These are phyloP conservation scores for Ramularia endophylla DNA, from an alignment of 2,329 filamentous ascomycete species.

Conservation along the genomic window DNA sequence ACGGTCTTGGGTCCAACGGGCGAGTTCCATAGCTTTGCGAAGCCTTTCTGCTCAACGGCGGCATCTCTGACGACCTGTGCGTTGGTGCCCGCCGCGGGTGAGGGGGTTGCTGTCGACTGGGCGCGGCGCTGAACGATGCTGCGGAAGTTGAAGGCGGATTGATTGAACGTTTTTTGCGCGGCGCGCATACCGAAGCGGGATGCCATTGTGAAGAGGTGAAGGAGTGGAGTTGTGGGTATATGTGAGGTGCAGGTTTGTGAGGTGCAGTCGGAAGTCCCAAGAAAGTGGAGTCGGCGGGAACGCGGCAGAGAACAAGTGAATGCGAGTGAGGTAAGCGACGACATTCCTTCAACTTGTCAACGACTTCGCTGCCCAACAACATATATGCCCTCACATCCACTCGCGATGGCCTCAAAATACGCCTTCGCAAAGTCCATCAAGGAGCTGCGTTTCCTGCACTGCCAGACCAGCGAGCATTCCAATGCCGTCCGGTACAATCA, in stretches of 20 bases:
- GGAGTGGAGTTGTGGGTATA: no score
- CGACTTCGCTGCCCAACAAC: no score
- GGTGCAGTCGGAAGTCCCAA: no score
- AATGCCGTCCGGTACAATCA: constrained; percentile 69
- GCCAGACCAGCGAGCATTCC: constrained; percentile 88
- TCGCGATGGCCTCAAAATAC: constrained; percentile 83
- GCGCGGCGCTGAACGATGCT: constrained; percentile 57
- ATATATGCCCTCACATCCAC: no score
- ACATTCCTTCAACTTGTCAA: no score
- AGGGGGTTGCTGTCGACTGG: constrained; percentile 57
- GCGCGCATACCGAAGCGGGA: constrained; percentile 54
- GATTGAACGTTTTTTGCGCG: constrained; percentile 48
- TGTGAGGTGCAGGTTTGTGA: no score
- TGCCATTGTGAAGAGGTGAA: constrained; percentile 44
- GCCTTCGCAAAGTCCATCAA: constrained; percentile 82
- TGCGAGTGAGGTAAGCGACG: no score
- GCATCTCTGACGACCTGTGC: constrained; percentile 6
- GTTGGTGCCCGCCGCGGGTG: constrained; percentile 20
- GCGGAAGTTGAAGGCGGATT: constrained; percentile 51
- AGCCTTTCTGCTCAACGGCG: constrained; percentile 39
- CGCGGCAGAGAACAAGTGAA: no score
- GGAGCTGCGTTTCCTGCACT: constrained; percentile 96
- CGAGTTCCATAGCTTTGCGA: constrained; percentile 62
- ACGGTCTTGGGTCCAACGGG: constrained; percentile 64
- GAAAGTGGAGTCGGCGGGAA: no score